Percentiles rank a stretch among this genome's conserved stretches.
These are phyloP conservation scores for Akanthomyces uredinophilus DNA, from an alignment of 2,329 filamentous ascomycete genomes.

Conservation along the genomic window DNA sequence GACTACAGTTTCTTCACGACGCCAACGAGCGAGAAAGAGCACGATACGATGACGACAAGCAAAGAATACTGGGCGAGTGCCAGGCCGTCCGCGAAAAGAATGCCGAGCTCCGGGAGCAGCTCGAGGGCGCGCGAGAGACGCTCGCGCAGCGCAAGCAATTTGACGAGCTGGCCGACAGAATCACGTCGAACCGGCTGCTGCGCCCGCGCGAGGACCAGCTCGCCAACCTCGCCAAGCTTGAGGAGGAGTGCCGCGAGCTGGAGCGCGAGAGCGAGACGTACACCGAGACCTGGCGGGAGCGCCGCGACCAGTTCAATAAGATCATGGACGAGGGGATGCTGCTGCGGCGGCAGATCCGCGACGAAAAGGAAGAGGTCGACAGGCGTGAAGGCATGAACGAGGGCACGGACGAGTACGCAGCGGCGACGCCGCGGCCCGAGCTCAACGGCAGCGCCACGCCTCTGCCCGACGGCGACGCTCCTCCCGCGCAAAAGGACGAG, in stretches of 20 bases:
- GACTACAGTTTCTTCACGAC: conserved; percentile 79
- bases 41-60: conserved; percentile 76
- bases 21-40: conserved; percentile 80
- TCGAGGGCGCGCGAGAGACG: conserved; percentile 70
- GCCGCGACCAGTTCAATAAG: conserved; percentile 77
- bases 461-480: conserved; percentile 34
- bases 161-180: conserved; percentile 82
- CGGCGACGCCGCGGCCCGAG: conserved; percentile 46
- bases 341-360: conserved; percentile 77
- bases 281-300: conserved; percentile 75
- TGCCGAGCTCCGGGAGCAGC: conserved; percentile 61
- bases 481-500: conserved; percentile 20
- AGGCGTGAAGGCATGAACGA: conserved; percentile 76
- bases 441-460: conserved; percentile 49
- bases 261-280: conserved; percentile 80
- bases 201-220: conserved; percentile 80
- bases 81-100: conserved; percentile 74
- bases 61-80: conserved; percentile 72
- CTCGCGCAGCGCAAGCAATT: conserved; percentile 77
- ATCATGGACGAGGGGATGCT: conserved; percentile 91
- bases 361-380: conserved; percentile 94
- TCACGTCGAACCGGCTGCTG: conserved; percentile 73
- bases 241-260: conserved; percentile 82
- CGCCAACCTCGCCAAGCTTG: conserved; percentile 71
- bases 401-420: conserved; percentile 56